These are phyloP conservation scores for Boletus vinaceobasis DNA, from an alignment of 768 basidiomycete species.

Conservation along the genomic window DNA sequence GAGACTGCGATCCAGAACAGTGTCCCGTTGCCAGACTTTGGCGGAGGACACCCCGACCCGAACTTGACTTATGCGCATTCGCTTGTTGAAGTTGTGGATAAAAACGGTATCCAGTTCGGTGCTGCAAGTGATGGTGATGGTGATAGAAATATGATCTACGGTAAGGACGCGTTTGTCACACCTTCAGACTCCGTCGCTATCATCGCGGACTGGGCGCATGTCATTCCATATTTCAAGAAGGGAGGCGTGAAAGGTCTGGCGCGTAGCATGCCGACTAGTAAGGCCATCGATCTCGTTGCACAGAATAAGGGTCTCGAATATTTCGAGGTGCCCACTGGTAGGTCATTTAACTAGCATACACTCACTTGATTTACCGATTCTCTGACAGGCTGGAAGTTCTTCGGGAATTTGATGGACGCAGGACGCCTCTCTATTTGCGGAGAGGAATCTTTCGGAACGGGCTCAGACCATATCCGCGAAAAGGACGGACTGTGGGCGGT, in stretches of 20 bases:
- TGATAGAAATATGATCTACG: slow-evolving; percentile 99
- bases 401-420: slow-evolving; percentile 99
- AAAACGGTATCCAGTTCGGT: slow-evolving; percentile 82
- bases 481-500: slow-evolving; percentile 99
- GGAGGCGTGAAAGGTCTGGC: slow-evolving; percentile 94
- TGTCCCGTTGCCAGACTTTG: slow-evolving; percentile 89
- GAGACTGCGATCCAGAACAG: slow-evolving; percentile 86
- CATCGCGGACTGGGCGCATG: slow-evolving; percentile 95
- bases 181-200: slow-evolving; percentile 97
- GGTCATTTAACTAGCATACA: slow-evolving; percentile 14
- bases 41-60: slow-evolving; percentile 96
- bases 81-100: slow-evolving; percentile 90
- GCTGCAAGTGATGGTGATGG: slow-evolving; percentile 98
- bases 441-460: slow-evolving; percentile 98
- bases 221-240: slow-evolving; percentile 86
- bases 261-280: slow-evolving; percentile 95
- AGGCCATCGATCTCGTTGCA: slow-evolving; percentile 94
- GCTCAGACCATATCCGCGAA: slow-evolving; percentile 99
- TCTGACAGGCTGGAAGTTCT: slow-evolving; percentile 93
- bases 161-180: slow-evolving; percentile 95
- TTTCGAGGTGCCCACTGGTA: slow-evolving; percentile 96
- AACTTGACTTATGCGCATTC: slow-evolving; percentile 96
- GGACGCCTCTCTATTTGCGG: slow-evolving; percentile 97
- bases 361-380: background rate
- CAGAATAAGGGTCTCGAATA: slow-evolving; percentile 89